Conservation (phyloP, 1,139 yeast genomes). For the Suhomyces terraborum region DNA sequence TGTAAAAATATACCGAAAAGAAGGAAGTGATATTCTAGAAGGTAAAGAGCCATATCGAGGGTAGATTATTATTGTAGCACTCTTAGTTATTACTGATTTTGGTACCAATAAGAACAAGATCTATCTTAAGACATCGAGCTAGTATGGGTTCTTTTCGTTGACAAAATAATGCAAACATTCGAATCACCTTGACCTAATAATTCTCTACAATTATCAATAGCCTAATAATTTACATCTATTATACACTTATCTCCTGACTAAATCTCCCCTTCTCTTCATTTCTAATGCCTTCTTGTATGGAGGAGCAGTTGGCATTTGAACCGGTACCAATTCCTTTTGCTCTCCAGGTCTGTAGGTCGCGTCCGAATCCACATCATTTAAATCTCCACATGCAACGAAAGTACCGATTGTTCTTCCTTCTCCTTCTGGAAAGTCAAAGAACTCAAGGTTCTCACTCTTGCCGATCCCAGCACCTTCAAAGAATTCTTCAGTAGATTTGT, state of each 20-base stretch:
- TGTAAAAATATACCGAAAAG: no score
- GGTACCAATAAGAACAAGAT: no score
- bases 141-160: no score
- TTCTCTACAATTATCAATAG: background rate
- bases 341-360: slow-evolving; percentile 80
- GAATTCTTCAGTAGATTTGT: slow-evolving; percentile 76
- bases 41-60: no score
- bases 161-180: background rate
- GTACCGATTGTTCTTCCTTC: slow-evolving; percentile 80
- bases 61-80: no score
- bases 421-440: slow-evolving; percentile 41
- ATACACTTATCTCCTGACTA: slow-evolving; percentile 28
- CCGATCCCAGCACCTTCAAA: slow-evolving; percentile 69
- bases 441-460: slow-evolving; percentile 46
- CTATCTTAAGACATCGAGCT: no score
- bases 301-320: slow-evolving; percentile 94
- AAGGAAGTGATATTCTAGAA: no score
- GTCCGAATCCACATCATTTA: slow-evolving; percentile 85
- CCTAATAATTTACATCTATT: slow-evolving; percentile 5
- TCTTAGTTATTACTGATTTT: no score
- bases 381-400: slow-evolving; percentile 91
- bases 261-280: slow-evolving; percentile 73
- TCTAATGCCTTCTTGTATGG: slow-evolving; percentile 92
- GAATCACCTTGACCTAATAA: background rate
- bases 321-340: slow-evolving; percentile 70